These are phyloP conservation scores for Gloeostereum incarnatum DNA, from an alignment of 768 basidiomycete species.

Conservation along the genomic window DNA sequence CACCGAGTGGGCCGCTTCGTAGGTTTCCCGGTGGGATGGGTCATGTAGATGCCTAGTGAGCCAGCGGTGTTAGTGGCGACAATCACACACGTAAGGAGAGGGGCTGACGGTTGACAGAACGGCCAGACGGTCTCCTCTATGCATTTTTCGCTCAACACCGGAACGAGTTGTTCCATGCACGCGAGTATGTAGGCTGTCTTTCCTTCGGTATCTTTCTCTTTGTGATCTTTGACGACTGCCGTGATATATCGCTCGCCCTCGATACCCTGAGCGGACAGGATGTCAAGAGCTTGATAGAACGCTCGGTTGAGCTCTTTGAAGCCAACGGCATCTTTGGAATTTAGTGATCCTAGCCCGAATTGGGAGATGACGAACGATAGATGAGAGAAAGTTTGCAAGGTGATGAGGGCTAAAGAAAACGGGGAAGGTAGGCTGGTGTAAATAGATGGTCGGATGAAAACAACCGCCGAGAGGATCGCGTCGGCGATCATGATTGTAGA, in stretches of 20 bases:
- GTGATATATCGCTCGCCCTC: conserved; percentile 18
- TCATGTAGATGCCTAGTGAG: conserved; percentile 48
- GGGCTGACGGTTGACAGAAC: conserved; percentile 49
- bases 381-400: conserved; percentile 50
- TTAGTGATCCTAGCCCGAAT: conserved; percentile 65
- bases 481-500: conserved; percentile 62
- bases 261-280: conserved; percentile 34
- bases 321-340: conserved; percentile 32
- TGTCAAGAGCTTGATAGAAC: conserved; percentile 72
- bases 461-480: conserved; percentile 41
- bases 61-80: not conserved
- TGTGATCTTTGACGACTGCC: conserved; percentile 7
- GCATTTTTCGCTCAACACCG: conserved; percentile 40
- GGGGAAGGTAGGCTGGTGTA: conserved; percentile 21
- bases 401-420: conserved; percentile 39
- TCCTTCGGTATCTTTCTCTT: conserved; percentile 11
- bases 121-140: conserved; percentile 50
- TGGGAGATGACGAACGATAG: conserved; percentile 72
- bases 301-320: conserved; percentile 67
- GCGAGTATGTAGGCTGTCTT: conserved; percentile 61
- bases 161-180: conserved; percentile 71
- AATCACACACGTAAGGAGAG: conserved; percentile 3
- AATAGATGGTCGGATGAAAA: conserved; percentile 37
- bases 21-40: conserved; percentile 58
- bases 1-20: conserved; percentile 82